Conservation (phyloP, 805 yeast genomes). For the Barnettozyma salicaria region DNA sequence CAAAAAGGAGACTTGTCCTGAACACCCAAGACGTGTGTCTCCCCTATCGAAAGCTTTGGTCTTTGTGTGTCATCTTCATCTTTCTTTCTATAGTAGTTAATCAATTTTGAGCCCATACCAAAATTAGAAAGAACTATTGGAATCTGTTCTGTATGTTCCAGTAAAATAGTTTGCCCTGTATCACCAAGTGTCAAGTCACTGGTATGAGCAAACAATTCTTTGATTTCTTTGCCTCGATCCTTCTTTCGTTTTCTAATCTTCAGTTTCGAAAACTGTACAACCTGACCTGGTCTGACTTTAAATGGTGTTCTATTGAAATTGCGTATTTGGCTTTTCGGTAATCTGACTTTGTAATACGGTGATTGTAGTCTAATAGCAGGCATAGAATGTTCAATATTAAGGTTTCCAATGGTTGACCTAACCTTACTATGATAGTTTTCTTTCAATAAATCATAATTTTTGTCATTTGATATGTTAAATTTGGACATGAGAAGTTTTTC, state of each 20-base stretch:
- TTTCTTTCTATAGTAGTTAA: constrained; percentile 86
- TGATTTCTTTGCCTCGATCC: constrained; percentile 78
- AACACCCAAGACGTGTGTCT: constrained; percentile 91
- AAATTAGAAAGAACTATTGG: constrained; percentile 80
- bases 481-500: constrained; percentile 51
- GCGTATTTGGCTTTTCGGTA: constrained; percentile 62
- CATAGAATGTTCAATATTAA: constrained; percentile 84
- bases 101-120: constrained; percentile 93
- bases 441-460: constrained; percentile 73
- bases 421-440: constrained; percentile 87
- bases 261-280: constrained; percentile 66
- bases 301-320: constrained; percentile 78
- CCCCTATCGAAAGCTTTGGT: constrained; percentile 87
- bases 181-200: constrained; percentile 82
- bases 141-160: constrained; percentile 87
- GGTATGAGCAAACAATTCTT: constrained; percentile 64
- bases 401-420: constrained; percentile 85
- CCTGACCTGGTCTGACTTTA: constrained; percentile 69
- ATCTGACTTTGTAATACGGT: constrained; percentile 80
- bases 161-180: constrained; percentile 63
- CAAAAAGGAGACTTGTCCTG: constrained; percentile 97
- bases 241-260: constrained; percentile 80
- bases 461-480: constrained; percentile 85
- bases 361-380: constrained; percentile 85
- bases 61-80: constrained; percentile 75